These are phyloP conservation scores for Calonectria hawksworthii DNA, from an alignment of 2,329 filamentous ascomycete species.

Conservation along the genomic window DNA sequence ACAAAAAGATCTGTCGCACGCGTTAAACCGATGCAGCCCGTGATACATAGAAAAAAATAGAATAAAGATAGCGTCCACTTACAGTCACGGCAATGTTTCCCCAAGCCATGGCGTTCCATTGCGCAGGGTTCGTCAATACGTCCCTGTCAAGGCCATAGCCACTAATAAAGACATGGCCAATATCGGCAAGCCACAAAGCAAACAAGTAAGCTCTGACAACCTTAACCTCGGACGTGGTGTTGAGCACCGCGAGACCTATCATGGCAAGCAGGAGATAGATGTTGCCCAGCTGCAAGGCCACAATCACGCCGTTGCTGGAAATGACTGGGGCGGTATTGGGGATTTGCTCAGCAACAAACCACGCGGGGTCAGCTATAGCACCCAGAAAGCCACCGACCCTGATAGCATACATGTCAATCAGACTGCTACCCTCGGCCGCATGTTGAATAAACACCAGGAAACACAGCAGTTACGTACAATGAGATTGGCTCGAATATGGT, in stretches of 20 bases:
- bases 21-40: neutral
- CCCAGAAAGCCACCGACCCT: slow-evolving; percentile 73
- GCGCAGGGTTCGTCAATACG: slow-evolving; percentile 63
- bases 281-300: slow-evolving; percentile 79
- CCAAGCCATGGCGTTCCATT: slow-evolving; percentile 80
- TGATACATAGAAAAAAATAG: neutral
- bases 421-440: neutral
- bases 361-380: slow-evolving; percentile 68
- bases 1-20: slow-evolving; percentile 64
- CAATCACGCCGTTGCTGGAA: slow-evolving; percentile 64
- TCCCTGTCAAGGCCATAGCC: slow-evolving; percentile 70
- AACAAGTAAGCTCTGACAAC: slow-evolving; percentile 78
- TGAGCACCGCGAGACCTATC: slow-evolving; percentile 74
- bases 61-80: slow-evolving; percentile 41
- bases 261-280: slow-evolving; percentile 76
- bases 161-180: slow-evolving; percentile 76
- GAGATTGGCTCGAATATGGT: slow-evolving; percentile 78
- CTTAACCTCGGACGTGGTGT: slow-evolving; percentile 73
- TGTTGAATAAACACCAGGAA: neutral
- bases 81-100: slow-evolving; percentile 79
- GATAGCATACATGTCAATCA: slow-evolving; percentile 9
- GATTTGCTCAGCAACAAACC: slow-evolving; percentile 77
- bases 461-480: slow-evolving; percentile 63
- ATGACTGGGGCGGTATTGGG: slow-evolving; percentile 49
- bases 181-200: slow-evolving; percentile 75